These are phyloP conservation scores for Coemansia sp. DNA, from an alignment of 192 early-diverging fungal genomes.

Conservation along the genomic window DNA sequence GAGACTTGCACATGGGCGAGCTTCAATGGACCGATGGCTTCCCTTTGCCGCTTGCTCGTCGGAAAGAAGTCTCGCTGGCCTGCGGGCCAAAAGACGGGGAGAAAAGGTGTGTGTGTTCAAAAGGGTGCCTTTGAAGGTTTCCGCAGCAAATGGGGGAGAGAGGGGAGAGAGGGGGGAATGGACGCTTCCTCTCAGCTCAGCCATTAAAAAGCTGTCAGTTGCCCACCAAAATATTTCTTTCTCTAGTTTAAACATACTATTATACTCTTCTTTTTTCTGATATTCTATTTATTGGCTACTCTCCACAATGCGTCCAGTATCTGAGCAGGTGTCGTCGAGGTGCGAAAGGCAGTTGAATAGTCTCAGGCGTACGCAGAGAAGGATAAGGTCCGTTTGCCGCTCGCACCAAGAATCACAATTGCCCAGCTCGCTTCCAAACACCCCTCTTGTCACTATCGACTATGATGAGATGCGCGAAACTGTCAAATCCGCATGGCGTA, in stretches of 20 bases:
- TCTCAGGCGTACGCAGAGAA: neutral
- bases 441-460: constrained; percentile 11
- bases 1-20: neutral
- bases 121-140: neutral
- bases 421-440: neutral
- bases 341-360: neutral
- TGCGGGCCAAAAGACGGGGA: neutral
- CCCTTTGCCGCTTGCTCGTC: neutral
- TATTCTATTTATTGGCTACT: constrained; percentile 1
- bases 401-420: neutral
- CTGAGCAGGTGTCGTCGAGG: neutral
- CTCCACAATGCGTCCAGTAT: constrained; percentile 1
- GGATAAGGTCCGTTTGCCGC: constrained; percentile 6
- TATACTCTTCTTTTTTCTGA: neutral
- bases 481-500: constrained; percentile 39
- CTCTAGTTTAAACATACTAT: neutral
- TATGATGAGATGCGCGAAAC: constrained; percentile 42
- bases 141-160: neutral
- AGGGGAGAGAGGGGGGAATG: neutral
- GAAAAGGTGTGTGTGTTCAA: neutral
- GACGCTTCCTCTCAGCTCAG: neutral
- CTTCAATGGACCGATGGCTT: neutral
- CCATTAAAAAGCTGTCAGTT: neutral
- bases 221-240: neutral
- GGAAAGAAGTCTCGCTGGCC: neutral